These are phyloP conservation scores for Heterobasidion irregulare DNA, from an alignment of 1,284 basidiomycete genomes.

Conservation along the genomic window DNA sequence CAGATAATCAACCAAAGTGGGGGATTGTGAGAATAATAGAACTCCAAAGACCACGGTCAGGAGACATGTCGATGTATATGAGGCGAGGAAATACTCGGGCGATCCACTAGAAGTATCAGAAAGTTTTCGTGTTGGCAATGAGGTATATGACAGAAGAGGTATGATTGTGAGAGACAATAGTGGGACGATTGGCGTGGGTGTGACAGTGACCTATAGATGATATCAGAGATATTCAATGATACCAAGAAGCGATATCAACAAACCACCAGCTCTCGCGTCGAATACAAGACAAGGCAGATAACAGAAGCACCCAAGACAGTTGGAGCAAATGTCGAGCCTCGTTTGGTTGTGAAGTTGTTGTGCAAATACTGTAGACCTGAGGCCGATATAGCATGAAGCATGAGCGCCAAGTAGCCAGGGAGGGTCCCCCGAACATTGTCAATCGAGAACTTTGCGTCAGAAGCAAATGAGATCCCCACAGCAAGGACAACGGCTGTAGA, in stretches of 20 bases:
- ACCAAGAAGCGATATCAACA: slow-evolving; percentile 16
- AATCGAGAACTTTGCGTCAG: slow-evolving; percentile 44
- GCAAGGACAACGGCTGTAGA: slow-evolving; percentile 4
- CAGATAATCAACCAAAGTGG: slow-evolving; percentile 44
- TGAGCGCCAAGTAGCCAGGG: slow-evolving; percentile 58
- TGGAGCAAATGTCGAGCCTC: slow-evolving; percentile 41
- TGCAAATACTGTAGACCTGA: slow-evolving; percentile 55
- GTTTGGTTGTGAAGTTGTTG: slow-evolving; percentile 42
- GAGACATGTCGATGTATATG: slow-evolving; percentile 40
- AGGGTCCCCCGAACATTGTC: slow-evolving; percentile 34
- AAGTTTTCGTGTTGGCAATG: slow-evolving; percentile 38
- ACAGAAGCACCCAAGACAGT: slow-evolving; percentile 54
- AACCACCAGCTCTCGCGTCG: slow-evolving; percentile 50
- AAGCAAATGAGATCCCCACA: slow-evolving; percentile 37
- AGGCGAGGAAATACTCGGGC: slow-evolving; percentile 43
- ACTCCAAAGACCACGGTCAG: slow-evolving; percentile 38
- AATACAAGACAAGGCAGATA: slow-evolving; percentile 55
- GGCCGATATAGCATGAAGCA: slow-evolving; percentile 49
- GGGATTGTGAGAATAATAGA: slow-evolving; percentile 46
- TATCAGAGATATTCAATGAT: background rate
- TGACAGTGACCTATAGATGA: slow-evolving; percentile 25
- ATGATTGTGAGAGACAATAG: slow-evolving; percentile 46
- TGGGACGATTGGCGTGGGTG: slow-evolving; percentile 33
- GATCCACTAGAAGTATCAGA: slow-evolving; percentile 10
- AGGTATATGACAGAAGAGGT: slow-evolving; percentile 48